Base-by-base conservation (phyloP, 306 rosid genomes). In the Prunus salicina region DNA sequence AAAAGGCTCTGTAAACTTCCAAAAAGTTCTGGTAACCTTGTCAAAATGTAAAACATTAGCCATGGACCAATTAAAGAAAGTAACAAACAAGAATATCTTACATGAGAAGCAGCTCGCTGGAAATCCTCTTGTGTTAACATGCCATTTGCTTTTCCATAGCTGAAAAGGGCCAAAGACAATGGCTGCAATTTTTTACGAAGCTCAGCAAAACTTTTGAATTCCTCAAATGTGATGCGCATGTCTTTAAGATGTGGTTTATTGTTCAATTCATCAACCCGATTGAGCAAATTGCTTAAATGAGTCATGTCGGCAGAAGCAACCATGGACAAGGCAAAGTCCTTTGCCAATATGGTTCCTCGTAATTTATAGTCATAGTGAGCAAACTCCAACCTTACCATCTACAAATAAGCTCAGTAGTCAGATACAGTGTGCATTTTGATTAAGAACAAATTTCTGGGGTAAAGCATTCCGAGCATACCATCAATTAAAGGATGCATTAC, bases 321-420 rank as follows among this genome's bases (percentile, higher is more conserved):
- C 92, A 95, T 79, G 83, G 99, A 95, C 78, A 90, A 82, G 22
- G 96, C 97, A 74, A 95, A 95, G 83, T 95, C 99, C 84, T 86
- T 88, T 49, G 93, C 96, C 4, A 88, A 83, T 83, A 95, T 92
- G 77, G 88, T 78, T 76, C 89, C 84, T 76, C 67, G 85, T 55
- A 67, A 52, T 73, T 90, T 92, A 80, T 90, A 92, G 88, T 95
- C 97, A 72, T 92, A 95, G 82, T 95, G 97, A 50, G 77, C 83
- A 80, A 90, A 95, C 92, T 95, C 99, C 85, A 95, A 76, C 73
- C 47, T 84, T 66, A 89, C 63, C 69, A 95, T 89, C 99, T 92
- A 52, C 84, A 86, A 70, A 81, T 60, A 58, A 11, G 63, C 46
- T 56, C 3, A 58, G 56, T 22, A 28, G 22, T 83, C 58, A 45